These are phyloP conservation scores for Fusarium albidum DNA, from an alignment of 2,329 filamentous ascomycete species.

Conservation along the genomic window DNA sequence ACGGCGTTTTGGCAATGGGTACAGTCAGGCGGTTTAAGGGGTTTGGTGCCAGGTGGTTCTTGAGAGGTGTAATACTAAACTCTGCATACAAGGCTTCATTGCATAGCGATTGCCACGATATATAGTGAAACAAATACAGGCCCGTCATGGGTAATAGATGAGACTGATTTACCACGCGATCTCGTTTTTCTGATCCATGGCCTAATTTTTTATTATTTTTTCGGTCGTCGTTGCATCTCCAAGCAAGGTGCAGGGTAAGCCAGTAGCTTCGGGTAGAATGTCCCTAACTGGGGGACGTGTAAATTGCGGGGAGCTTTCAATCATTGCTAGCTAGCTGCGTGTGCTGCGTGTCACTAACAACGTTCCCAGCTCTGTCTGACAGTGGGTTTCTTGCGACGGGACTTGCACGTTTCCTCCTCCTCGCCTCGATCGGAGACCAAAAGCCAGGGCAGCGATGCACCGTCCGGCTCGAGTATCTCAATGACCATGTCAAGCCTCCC, in stretches of 20 bases:
- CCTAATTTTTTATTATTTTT: too few relatives aligned
- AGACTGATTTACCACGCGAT: too few relatives aligned
- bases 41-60: not conserved
- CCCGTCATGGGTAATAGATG: not conserved
- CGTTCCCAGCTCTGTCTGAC: conserved; percentile 23
- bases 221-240: not conserved
- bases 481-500: conserved; percentile 57
- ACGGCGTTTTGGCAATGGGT: conserved; percentile 65
- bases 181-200: too few relatives aligned
- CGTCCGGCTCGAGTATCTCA: conserved; percentile 47
- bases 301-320: conserved; percentile 34
- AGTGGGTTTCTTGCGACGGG: conserved; percentile 13
- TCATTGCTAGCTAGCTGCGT: too few relatives aligned
- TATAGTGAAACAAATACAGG: not conserved
- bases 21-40: conserved; percentile 70
- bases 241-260: conserved; percentile 35
- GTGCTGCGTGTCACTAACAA: conserved; percentile 40
- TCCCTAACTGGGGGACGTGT: not conserved
- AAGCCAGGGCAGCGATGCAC: conserved; percentile 52
- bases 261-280: too few relatives aligned
- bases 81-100: conserved; percentile 24
- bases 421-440: conserved; percentile 23
- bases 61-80: conserved; percentile 20
- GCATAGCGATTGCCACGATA: conserved; percentile 24
- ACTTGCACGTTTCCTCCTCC: conserved; percentile 23